phyloP scores from a whole-genome alignment of 345 rosid species.

The Rhizophora mangle region DNA sequence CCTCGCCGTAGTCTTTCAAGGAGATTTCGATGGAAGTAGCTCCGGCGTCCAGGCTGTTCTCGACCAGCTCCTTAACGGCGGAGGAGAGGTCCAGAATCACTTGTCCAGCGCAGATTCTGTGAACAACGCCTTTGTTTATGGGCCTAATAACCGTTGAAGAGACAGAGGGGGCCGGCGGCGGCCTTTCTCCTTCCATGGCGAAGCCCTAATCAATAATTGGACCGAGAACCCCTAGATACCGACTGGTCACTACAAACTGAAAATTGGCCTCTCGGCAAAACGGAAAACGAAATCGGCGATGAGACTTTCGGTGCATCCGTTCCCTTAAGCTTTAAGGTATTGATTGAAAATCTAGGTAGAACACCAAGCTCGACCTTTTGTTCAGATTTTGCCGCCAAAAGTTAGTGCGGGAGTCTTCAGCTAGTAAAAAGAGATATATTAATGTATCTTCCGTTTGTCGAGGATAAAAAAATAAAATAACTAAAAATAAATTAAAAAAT shows the following conservation, averaged over 20 bases:
- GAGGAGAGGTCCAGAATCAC: constrained; percentile 89
- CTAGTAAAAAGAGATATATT: neutral
- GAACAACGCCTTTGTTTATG: constrained; percentile 71
- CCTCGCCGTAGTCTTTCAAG: constrained; percentile 76
- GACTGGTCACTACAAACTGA: neutral
- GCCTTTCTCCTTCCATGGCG: constrained; percentile 33
- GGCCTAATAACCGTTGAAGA: constrained; percentile 51
- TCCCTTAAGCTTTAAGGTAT: no score
- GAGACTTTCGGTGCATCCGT: no score
- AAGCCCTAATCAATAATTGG: neutral
- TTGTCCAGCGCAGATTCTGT: constrained; percentile 88
- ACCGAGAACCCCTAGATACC: neutral
- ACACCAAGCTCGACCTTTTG: neutral
- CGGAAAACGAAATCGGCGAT: no score
- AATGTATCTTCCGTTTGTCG: no score
- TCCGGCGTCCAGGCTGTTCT: constrained; percentile 96
- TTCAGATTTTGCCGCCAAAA: constrained; percentile 3
- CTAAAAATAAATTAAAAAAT: no score
- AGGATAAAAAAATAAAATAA: no score
- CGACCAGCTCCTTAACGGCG: constrained; percentile 95
- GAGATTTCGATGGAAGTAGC: constrained; percentile 78
- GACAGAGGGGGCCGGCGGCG: neutral
- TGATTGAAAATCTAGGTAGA: neutral
- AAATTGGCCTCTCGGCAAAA: no score
- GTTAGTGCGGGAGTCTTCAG: no score